Evolutionary conservation across 2,329 filamentous ascomycete genomes (phyloP), one percentile per base, ranked within the genome.

Genomic region (Capronia coronata): DNA sequence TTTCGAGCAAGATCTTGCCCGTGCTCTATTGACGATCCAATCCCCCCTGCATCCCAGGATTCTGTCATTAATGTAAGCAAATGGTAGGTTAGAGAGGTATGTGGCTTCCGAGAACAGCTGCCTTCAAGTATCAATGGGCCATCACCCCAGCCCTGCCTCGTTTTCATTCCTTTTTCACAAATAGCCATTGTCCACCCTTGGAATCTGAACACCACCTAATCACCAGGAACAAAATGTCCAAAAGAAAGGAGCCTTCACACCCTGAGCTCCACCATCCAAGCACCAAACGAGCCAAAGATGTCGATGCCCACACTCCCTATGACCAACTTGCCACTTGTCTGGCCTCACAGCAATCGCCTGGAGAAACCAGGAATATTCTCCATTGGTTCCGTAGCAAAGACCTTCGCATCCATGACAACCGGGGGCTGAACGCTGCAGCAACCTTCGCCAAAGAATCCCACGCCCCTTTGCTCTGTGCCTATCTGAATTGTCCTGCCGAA

Each of bases 341-440:
- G 2, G 62, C 67, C 18, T 60, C 65, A 5, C 72, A 71, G 49
- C 60, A 67, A 14, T 64, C 64, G 29, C 61, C 66, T 9, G 63
- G 65, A 16, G 61, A 68, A 5, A 65, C 67, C 4, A 63, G 61
- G n/a, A 71, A 67, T 50, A 68, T 75, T 1, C 62, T 71, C 3
- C 72, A 75, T 52, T 76, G 73, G 74, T 76, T 75, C 55, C 68
- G 72, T n/a, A 70, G 68, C 49, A 75, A 75, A 52, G 74, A 76
- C 46, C 59, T 76, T 6, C 67, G 74, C 18, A 69, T 72, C 39
- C 69, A 75, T 40, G 74, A 76, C 52, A 76, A 76, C 50, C 70
- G 64, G n/a, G 71, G 64, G 4, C 61, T 76, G 8, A 62, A 73
- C 35, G 66, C 72, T 34, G 74, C 74, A 3, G 70, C 71, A 0